Evolutionary conservation across 176 grass and related monocot genomes (phyloP).

Genomic region (Urochloa ruziziensis): DNA sequence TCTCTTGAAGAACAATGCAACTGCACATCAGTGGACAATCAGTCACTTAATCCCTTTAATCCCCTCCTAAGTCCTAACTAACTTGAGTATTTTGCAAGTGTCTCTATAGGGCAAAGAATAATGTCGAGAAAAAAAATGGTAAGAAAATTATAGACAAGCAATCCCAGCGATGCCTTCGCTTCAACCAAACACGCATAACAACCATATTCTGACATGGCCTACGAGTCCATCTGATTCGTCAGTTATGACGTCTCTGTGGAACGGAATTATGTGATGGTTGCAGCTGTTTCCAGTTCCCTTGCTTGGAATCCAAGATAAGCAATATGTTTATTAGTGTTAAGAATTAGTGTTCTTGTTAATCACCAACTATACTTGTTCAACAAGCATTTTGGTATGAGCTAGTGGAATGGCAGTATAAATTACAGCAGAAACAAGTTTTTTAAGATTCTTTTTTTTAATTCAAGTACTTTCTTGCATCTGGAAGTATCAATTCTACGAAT

Average conservation of each 20-base stretch:
- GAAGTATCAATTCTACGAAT: neutral
- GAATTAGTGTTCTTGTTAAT: neutral
- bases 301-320: slow-evolving; percentile 38
- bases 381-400: neutral
- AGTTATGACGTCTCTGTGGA: slow-evolving; percentile 9
- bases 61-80: neutral
- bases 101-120: neutral
- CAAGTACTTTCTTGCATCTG: neutral
- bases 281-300: slow-evolving; percentile 41
- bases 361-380: slow-evolving; percentile 28
- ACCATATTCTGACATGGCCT: slow-evolving; percentile 25
- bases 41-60: neutral
- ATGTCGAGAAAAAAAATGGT: neutral
- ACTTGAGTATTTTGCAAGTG: slow-evolving; percentile 6
- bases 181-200: slow-evolving; percentile 25
- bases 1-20: slow-evolving; percentile 14
- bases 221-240: slow-evolving; percentile 17
- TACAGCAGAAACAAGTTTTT: neutral
- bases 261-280: slow-evolving; percentile 32
- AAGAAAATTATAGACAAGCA: neutral
- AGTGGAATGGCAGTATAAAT: neutral
- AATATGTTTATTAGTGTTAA: neutral
- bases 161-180: neutral
- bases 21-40: neutral
- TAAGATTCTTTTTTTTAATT: neutral